phyloP scores from a whole-genome alignment of 257 asterid genomes.

The Solanum chiquidenum region DNA sequence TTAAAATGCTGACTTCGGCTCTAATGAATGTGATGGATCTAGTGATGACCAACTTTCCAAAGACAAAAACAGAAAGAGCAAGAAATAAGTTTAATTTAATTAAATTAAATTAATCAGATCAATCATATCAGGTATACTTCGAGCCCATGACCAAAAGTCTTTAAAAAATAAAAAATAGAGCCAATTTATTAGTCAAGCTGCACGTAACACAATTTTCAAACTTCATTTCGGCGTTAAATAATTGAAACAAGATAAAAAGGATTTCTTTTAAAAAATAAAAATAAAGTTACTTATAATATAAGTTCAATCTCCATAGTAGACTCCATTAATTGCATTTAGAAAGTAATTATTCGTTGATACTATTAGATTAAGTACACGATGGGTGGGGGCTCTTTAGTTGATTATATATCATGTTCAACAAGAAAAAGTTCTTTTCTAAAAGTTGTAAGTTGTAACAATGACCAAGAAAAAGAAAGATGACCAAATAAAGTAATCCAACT shows the following conservation, averaged over 20 bases:
- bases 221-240: slow-evolving; percentile 12
- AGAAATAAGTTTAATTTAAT: neutral
- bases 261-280: neutral
- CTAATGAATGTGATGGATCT: neutral
- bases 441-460: neutral
- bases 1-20: too few species aligned
- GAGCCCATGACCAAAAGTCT: slow-evolving; percentile 16
- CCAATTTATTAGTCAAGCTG: slow-evolving; percentile 6
- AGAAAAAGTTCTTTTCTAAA: neutral
- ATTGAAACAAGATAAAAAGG: neutral
- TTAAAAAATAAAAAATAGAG: neutral
- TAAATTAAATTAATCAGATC: neutral
- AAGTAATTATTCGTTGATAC: neutral
- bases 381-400: neutral
- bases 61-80: neutral
- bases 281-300: neutral
- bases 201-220: slow-evolving; percentile 8
- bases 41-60: neutral
- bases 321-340: neutral
- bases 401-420: neutral
- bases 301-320: neutral
- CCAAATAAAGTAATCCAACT: neutral
- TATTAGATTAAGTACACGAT: neutral
- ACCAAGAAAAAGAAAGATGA: neutral
- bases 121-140: slow-evolving; percentile 4